Evolutionary conservation across 805 yeast genomes (phyloP), one percentile per base, ranked within the genome.

Genomic region (Ogataea degrootiae): DNA sequence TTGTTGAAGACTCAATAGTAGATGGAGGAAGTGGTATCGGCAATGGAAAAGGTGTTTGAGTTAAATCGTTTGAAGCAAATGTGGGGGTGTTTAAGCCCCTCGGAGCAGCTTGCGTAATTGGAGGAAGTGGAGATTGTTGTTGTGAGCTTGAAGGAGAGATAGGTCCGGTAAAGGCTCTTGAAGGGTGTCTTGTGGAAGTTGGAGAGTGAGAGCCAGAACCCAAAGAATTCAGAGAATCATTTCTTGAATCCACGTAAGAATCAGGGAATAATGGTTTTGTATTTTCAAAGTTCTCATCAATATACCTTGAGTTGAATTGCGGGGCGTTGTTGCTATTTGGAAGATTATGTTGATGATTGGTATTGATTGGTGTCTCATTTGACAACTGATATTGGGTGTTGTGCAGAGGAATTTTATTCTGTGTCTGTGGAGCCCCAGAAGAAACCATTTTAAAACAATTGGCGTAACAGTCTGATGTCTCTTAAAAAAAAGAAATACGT

Each of bases 171-270:
- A 19, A 34, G 5, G 39, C 41, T 12, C 43, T 44, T 12, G 62
- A 58, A 12, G 57, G 42, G 29, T 50, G 52, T 40, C 65, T 53
- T 21, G 65, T 52, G 7, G 54, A 46, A 17, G 47, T 50, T 21
- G 58, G 58, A 6, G 56, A 52, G 17, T 53, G 43, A 34, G 51
- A 42, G 8, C 48, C 51, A 23, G 52, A 48, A 22, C 52, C 41
- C 11, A 45, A 47, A 14, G 43, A 39, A 39, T 41, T 34, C 14
- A 22, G 15, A 3, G 57, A 51, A 14, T 41, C 33, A n/a, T 40
- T 23, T 21, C 44, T 49, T 3, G 29, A 19, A 19, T 19, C 22
- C 7, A 41, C 38, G 16, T 34, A 22, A 15, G 42, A 17, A 5
- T 16, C 8, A 6, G 37, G 17, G 6, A 26, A 11, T 2, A 14